Evolutionary conservation across 345 rosid genomes (phyloP).

Genomic region (Moringa oleifera): DNA sequence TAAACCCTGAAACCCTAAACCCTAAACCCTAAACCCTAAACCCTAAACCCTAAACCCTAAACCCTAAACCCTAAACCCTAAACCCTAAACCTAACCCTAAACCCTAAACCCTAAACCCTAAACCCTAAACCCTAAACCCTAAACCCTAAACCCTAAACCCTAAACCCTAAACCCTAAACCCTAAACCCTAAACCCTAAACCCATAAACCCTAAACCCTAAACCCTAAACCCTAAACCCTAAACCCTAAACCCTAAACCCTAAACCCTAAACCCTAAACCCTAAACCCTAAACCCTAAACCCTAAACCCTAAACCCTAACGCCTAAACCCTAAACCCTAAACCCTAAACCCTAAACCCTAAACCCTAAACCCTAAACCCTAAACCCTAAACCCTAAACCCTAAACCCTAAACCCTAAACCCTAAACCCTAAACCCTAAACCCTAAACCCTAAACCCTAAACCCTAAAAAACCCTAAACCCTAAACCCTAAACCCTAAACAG

Average conservation of each 20-base stretch:
- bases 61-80: neutral
- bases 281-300: slow-evolving; percentile 19
- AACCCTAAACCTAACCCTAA: neutral
- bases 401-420: slow-evolving; percentile 16
- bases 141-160: neutral
- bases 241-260: slow-evolving; percentile 14
- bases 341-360: slow-evolving; percentile 15
- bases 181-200: neutral
- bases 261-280: slow-evolving; percentile 16
- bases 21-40: neutral
- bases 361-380: slow-evolving; percentile 8
- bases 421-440: slow-evolving; percentile 10
- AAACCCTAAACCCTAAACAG: slow-evolving; percentile 12
- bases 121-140: neutral
- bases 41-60: neutral
- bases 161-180: neutral
- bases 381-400: slow-evolving; percentile 16
- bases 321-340: slow-evolving; percentile 13
- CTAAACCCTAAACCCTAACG: too few species aligned
- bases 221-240: slow-evolving; percentile 5
- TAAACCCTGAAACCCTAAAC: neutral
- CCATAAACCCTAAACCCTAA: neutral
- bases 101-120: neutral
- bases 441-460: neutral
- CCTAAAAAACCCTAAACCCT: slow-evolving; percentile 11